Conservation (phyloP, 345 rosid genomes). For the Psidium friedrichsthalianum region DNA sequence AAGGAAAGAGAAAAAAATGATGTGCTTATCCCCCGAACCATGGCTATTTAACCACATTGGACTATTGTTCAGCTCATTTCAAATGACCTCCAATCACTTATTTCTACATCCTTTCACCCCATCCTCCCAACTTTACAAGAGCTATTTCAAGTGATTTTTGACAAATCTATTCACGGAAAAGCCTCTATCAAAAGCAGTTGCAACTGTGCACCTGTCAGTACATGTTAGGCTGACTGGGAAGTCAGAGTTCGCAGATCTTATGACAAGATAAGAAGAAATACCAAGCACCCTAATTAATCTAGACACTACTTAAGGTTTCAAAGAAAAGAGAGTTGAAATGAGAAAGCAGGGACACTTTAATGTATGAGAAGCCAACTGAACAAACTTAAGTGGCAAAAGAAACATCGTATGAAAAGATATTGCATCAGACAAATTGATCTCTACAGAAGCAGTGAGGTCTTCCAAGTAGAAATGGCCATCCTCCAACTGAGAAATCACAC, state of each 20-base stretch:
- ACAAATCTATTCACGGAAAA: not conserved
- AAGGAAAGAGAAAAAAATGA: not conserved
- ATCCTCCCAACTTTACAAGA: not conserved
- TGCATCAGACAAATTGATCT: constrained; percentile 76
- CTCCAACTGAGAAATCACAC: constrained; percentile 90
- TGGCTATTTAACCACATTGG: not conserved
- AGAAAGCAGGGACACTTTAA: not conserved
- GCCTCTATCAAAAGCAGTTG: not conserved
- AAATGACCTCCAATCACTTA: not conserved
- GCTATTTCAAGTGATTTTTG: not conserved
- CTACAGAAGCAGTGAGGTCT: constrained; percentile 91
- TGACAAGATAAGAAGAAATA: not conserved
- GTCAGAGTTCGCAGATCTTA: not conserved
- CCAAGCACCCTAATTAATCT: not conserved
- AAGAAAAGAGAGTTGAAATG: not conserved
- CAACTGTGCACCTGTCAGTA: not conserved
- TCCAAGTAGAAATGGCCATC: constrained; percentile 92
- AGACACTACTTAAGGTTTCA: not conserved
- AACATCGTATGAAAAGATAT: constrained; percentile 48
- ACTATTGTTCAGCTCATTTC: not conserved
- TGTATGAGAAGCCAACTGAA: not conserved
- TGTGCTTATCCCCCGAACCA: not conserved
- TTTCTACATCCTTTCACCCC: not conserved
- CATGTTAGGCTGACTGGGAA: not conserved
- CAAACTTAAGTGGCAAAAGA: not conserved